Conservation (phyloP, 2,329 filamentous ascomycete species). For the Aspergillus chevalieri region DNA sequence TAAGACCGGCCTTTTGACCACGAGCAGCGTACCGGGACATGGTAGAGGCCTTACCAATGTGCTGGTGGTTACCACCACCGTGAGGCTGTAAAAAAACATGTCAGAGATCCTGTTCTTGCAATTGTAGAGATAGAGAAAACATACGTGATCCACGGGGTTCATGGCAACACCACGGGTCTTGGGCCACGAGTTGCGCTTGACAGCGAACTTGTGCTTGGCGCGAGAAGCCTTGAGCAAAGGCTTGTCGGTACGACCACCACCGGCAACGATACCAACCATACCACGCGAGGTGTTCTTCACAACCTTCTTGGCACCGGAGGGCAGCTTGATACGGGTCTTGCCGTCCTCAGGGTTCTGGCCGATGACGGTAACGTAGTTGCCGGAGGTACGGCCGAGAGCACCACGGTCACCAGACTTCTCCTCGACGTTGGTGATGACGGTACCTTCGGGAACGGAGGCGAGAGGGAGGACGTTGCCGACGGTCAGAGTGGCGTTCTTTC, state of each 20-base stretch:
- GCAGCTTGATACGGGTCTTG: conserved; percentile 99
- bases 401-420: conserved; percentile 98
- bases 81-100: conserved; percentile 52
- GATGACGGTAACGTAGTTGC: conserved; percentile 98
- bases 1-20: conserved; percentile 99
- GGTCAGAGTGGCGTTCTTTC: conserved; percentile 95
- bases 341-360: conserved; percentile 98
- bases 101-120: conserved; percentile 11
- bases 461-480: conserved; percentile 97
- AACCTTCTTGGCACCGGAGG: conserved; percentile 98
- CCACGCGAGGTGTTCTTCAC: conserved; percentile 85
- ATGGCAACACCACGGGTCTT: conserved; percentile 99
- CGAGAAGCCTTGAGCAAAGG: conserved; percentile 98
- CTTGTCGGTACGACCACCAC: conserved; percentile 99
- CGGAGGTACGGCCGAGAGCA: conserved; percentile 90
- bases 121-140: conserved; percentile 16
- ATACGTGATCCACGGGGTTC: conserved; percentile 97
- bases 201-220: conserved; percentile 99
- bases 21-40: conserved; percentile 96
- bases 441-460: conserved; percentile 94
- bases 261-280: conserved; percentile 99
- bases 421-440: conserved; percentile 98
- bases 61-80: conserved; percentile 99
- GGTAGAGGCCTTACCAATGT: conserved; percentile 99
- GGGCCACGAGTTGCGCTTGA: conserved; percentile 99